Evolutionary conservation across 2,329 filamentous ascomycete genomes (phyloP).

Genomic region (Aspergillus texensis): DNA sequence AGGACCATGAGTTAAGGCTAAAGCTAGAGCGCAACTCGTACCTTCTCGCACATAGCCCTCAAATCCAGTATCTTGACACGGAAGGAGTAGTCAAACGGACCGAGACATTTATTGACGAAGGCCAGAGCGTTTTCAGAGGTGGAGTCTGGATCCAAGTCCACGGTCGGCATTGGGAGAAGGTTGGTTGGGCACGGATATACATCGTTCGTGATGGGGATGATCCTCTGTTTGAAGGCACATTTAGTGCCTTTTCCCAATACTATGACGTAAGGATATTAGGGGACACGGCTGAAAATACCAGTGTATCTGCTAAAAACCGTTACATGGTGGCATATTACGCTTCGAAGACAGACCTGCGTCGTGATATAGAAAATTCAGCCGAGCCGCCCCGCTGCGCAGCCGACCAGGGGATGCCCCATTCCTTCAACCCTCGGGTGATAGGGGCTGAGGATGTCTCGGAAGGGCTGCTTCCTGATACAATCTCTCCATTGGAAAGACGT

Average conservation of each 20-base stretch:
- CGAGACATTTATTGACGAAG: not conserved
- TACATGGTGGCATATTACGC: not conserved
- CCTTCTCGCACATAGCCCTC: constrained; percentile 9
- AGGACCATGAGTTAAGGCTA: not conserved
- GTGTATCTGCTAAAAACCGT: not conserved
- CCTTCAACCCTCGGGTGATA: too few relatives aligned
- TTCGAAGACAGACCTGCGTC: not conserved
- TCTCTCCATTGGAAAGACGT: not conserved
- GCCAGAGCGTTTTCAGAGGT: constrained; percentile 9
- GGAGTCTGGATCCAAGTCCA: not conserved
- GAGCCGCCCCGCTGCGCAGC: not conserved
- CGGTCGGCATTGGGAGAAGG: not conserved
- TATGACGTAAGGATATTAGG: constrained; percentile 11
- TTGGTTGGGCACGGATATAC: constrained; percentile 18
- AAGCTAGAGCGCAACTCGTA: constrained; percentile 14
- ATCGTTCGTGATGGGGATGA: constrained; percentile 9
- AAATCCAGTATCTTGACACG: constrained; percentile 10
- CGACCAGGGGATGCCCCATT: not conserved
- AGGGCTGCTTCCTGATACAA: not conserved
- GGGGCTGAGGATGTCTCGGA: not conserved
- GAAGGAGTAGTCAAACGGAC: not conserved
- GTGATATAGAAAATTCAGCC: not conserved
- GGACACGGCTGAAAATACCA: not conserved
- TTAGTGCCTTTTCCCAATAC: constrained; percentile 5
- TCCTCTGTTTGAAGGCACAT: constrained; percentile 17